Conservation (phyloP, 2,329 filamentous ascomycete species). For the Pseudocercospora crystallina region DNA sequence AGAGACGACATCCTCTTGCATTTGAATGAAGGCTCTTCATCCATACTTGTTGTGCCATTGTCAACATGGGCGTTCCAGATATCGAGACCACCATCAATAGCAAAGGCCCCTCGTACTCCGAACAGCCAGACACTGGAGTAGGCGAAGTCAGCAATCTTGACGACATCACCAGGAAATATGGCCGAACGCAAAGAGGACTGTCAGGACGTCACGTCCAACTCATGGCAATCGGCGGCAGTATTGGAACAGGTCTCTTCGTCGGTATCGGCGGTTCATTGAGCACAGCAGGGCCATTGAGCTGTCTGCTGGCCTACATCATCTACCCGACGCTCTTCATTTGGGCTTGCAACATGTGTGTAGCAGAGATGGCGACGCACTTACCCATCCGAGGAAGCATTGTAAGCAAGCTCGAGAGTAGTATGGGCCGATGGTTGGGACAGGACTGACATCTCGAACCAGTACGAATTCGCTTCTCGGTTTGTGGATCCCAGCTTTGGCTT, state of each 20-base stretch:
- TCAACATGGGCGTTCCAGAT: constrained; percentile 1
- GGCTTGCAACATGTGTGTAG: constrained; percentile 15
- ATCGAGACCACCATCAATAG: constrained; percentile 1
- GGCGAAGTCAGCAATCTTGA: constrained; percentile 1
- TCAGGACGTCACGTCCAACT: constrained; percentile 12
- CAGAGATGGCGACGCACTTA: constrained; percentile 17
- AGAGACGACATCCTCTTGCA: no score
- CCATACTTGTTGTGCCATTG: no score
- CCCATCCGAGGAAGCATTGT: constrained; percentile 11
- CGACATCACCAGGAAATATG: constrained; percentile 7
- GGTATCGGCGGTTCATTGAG: constrained; percentile 16
- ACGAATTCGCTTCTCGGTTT: constrained; percentile 18
- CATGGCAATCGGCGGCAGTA: constrained; percentile 44
- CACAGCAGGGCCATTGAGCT: constrained; percentile 30
- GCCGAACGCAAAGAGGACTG: constrained; percentile 8
- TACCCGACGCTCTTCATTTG: constrained; percentile 19
- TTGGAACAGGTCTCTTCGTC: constrained; percentile 26
- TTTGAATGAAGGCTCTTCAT: no score
- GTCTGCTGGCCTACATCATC: constrained; percentile 19
- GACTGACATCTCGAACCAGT: not conserved
- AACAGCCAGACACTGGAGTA: not conserved
- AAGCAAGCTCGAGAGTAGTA: no score
- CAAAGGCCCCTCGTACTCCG: not conserved
- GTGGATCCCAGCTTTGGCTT: constrained; percentile 26
- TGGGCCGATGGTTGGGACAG: no score